phyloP scores from a whole-genome alignment of 352 stramenopile genomes.

The Pythium pyrilobum region DNA sequence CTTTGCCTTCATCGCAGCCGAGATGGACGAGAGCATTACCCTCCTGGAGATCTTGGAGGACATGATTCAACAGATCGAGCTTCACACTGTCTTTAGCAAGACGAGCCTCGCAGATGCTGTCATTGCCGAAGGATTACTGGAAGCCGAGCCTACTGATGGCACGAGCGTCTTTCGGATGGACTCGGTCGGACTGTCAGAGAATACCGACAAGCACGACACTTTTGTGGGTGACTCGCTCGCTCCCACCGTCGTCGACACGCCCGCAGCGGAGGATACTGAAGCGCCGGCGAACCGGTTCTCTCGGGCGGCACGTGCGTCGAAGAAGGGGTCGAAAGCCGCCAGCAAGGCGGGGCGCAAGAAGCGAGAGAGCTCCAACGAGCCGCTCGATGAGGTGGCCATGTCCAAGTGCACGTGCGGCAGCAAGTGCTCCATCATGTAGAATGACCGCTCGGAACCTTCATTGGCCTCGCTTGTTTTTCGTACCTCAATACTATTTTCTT shows the following conservation, averaged over 20 bases:
- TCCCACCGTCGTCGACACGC: constrained; percentile 11
- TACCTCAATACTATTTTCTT: neutral
- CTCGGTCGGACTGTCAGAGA: constrained; percentile 19
- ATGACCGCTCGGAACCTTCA: neutral
- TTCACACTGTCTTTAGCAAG: neutral
- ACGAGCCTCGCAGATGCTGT: neutral
- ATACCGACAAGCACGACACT: constrained; percentile 30
- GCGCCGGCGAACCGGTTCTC: neutral
- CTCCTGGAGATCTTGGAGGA: constrained; percentile 15
- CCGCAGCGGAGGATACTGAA: neutral
- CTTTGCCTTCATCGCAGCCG: neutral
- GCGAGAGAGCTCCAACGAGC: constrained; percentile 24
- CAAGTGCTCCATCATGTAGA: constrained; percentile 64
- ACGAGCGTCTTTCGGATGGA: constrained; percentile 8
- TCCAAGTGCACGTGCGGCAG: constrained; percentile 52
- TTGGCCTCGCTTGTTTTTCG: neutral
- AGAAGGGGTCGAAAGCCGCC: constrained; percentile 16
- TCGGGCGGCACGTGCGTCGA: constrained; percentile 6
- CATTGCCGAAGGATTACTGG: neutral
- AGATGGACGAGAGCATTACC: constrained; percentile 11
- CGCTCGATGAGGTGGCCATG: constrained; percentile 59
- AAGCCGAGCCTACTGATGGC: neutral
- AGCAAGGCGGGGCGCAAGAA: constrained; percentile 10
- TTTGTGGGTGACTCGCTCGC: constrained; percentile 17
- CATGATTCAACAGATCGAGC: constrained; percentile 6